Conservation (phyloP, 2,329 filamentous ascomycete species). For the Didymella keratinophila region DNA sequence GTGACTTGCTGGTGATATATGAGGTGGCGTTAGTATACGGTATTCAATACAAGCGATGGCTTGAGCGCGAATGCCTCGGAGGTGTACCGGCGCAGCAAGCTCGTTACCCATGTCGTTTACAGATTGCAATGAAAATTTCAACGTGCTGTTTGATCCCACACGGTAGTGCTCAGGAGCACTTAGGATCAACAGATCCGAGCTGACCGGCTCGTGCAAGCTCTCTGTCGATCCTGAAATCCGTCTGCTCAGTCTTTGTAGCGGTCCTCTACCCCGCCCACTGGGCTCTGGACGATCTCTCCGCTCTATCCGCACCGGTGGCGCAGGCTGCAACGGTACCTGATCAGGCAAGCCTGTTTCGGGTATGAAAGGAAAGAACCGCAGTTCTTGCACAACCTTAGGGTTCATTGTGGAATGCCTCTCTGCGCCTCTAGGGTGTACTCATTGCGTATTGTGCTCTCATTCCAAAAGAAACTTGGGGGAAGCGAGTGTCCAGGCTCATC, state of each 20-base stretch:
- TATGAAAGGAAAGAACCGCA: conserved; percentile 30
- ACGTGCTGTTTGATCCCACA: background rate
- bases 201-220: background rate
- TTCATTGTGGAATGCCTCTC: conserved; percentile 27
- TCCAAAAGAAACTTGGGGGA: conserved; percentile 31
- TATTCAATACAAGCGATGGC: conserved; percentile 24
- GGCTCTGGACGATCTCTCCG: background rate
- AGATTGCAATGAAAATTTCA: conserved; percentile 26
- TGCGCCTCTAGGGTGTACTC: conserved; percentile 34
- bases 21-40: conserved; percentile 19
- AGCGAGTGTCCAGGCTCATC: conserved; percentile 23
- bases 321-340: conserved; percentile 4
- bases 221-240: conserved; percentile 1
- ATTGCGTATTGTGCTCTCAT: conserved; percentile 25
- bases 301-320: conserved; percentile 1
- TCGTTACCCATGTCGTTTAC: conserved; percentile 10
- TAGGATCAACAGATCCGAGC: background rate
- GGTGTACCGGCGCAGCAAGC: conserved; percentile 24
- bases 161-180: conserved; percentile 6
- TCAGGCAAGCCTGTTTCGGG: conserved; percentile 18
- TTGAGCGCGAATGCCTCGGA: conserved; percentile 33
- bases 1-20: background rate
- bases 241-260: background rate
- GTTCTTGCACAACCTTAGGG: conserved; percentile 26
- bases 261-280: background rate